Base-by-base conservation (phyloP, 768 basidiomycete genomes). In the Mycena pura region DNA sequence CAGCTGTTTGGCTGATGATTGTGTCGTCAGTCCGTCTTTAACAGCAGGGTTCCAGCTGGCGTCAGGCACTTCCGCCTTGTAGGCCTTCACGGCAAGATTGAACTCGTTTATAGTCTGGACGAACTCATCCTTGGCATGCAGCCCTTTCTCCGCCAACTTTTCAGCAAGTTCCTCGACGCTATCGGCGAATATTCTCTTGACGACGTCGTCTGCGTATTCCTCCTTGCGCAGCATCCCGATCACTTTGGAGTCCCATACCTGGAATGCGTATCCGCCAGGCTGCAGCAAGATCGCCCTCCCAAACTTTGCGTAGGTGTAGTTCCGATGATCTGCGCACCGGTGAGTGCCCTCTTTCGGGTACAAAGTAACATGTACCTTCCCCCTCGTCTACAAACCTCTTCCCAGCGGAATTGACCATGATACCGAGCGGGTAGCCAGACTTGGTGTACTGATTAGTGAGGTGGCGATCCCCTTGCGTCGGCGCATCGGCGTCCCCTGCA, bases 391-490 rank as follows among this genome's bases (percentile, higher is more conserved):
- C 88, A 64, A 90, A 91, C 15, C 89, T 79, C 50, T 72, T 63
- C 5, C 89, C 89, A 2, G 72, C 61, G 0, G 77, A 68, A 66
- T 89, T 91, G 24, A 89, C 72, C 88, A 89, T 90, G 60, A 91
- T 78, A 2, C 89, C 88, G 10, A 89, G 75, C 3, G 89, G 88
- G 67, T 90, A 90, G 1, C 89, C 87, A 10, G 88, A 89, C 72
- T 90, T 90, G 7, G 89, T 90, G 71, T 80, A 88, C 63, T 88
- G 87, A 69, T 91, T 90, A 57, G 85, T 88, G 54, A 88, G 71
- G 45, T 77, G 76, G 48, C 87, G 83, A 19, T 89, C 88, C 15
- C 74, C 69, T 29, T 85, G 74, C 19, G 72, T 59, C 1, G 81
- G 74, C 1, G 87, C 84, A 65, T 88, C 80, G 17, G 85, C 86